Percentiles rank a stretch among this genome's conserved stretches.
Evolutionary conservation across 2,329 filamentous ascomycete species (phyloP).

Genomic region (Cladosporium halotolerans): DNA sequence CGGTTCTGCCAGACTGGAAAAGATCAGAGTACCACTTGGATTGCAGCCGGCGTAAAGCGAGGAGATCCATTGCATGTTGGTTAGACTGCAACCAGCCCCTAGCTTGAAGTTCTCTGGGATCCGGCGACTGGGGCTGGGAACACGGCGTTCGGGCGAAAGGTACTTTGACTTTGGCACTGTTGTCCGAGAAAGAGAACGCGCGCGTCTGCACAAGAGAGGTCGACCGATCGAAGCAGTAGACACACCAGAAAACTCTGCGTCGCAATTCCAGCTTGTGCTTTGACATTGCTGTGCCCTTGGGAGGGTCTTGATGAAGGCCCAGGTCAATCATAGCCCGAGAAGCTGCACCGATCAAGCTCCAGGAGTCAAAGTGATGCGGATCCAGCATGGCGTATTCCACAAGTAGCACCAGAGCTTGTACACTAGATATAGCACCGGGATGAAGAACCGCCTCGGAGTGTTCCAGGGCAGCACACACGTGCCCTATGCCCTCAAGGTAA

Average conservation of each 20-base stretch:
- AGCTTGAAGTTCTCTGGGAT: slow-evolving; percentile 22
- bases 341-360: slow-evolving; percentile 88
- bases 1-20: slow-evolving; percentile 68
- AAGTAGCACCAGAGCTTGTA: slow-evolving; percentile 79
- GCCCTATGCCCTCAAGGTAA: slow-evolving; percentile 53
- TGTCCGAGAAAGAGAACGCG: slow-evolving; percentile 90
- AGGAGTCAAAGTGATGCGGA: slow-evolving; percentile 84
- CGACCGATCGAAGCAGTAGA: slow-evolving; percentile 82
- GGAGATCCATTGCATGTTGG: slow-evolving; percentile 68
- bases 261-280: slow-evolving; percentile 68
- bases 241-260: slow-evolving; percentile 80
- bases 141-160: slow-evolving; percentile 45
- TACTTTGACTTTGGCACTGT: slow-evolving; percentile 74
- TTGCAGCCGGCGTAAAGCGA: slow-evolving; percentile 76
- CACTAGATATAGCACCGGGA: slow-evolving; percentile 76
- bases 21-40: slow-evolving; percentile 86
- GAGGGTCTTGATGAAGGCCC: slow-evolving; percentile 87
- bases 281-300: slow-evolving; percentile 60
- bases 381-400: slow-evolving; percentile 88
- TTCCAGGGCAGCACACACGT: slow-evolving; percentile 61
- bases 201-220: slow-evolving; percentile 84
- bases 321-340: slow-evolving; percentile 82
- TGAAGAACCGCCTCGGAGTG: slow-evolving; percentile 77
- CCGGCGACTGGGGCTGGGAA: slow-evolving; percentile 20
- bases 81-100: slow-evolving; percentile 49